A percentile compares a stretch with the other conserved stretches of the same genome.
phyloP scores from a whole-genome alignment of 768 basidiomycete genomes.

The Tylopilus intermedius region DNA sequence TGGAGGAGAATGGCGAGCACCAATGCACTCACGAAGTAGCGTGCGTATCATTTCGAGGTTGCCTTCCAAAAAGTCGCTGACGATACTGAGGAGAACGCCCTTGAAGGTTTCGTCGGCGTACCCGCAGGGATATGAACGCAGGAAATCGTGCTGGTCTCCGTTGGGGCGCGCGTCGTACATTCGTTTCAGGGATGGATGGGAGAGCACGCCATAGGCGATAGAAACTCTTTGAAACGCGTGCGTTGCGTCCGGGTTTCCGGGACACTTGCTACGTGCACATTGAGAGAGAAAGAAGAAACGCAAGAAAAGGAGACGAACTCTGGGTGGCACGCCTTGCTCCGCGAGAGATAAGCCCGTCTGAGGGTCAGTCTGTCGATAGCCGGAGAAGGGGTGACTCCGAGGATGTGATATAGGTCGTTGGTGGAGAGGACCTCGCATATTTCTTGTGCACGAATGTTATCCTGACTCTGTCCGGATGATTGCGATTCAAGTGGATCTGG shows the following conservation, averaged over 20 bases:
- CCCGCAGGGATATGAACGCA: constrained; percentile 45
- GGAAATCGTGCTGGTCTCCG: constrained; percentile 43
- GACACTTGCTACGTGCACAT: constrained; percentile 63
- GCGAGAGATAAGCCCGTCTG: constrained; percentile 68
- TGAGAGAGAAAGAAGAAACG: neutral
- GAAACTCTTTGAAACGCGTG: constrained; percentile 84
- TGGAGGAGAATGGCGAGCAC: neutral
- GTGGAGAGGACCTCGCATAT: constrained; percentile 49
- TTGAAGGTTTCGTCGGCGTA: constrained; percentile 78
- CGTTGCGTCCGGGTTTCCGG: constrained; percentile 67
- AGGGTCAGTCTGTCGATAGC: constrained; percentile 57
- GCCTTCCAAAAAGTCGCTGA: constrained; percentile 80
- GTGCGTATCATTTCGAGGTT: constrained; percentile 82
- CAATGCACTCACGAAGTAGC: constrained; percentile 53
- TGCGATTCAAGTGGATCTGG: constrained; percentile 2
- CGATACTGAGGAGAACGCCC: constrained; percentile 65
- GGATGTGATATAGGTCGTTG: constrained; percentile 68
- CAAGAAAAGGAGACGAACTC: constrained; percentile 52
- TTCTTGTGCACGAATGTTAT: constrained; percentile 11
- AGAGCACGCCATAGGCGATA: constrained; percentile 77
- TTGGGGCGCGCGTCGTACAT: constrained; percentile 60
- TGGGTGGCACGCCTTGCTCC: constrained; percentile 78
- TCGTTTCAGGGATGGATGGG: constrained; percentile 62
- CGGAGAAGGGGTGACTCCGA: constrained; percentile 54
- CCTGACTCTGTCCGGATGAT: constrained; percentile 7